Conservation (phyloP, 2,329 filamentous ascomycete genomes). For the Hymenoscyphus scutula region DNA sequence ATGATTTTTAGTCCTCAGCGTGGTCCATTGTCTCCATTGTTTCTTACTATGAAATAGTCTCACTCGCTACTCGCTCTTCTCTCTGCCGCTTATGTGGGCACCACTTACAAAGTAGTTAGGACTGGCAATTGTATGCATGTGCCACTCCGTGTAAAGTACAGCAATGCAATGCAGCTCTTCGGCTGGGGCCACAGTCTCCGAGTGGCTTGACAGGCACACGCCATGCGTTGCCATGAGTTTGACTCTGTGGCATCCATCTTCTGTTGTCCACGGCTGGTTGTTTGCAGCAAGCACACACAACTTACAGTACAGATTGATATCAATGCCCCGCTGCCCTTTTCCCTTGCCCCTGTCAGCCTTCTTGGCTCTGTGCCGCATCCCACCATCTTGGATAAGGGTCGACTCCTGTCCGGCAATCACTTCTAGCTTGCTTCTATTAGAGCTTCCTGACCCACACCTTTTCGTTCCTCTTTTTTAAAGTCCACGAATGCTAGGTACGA, state of each 20-base stretch:
- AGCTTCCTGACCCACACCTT: slow-evolving; percentile 6
- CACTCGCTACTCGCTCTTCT: no score
- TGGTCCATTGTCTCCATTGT: not conserved
- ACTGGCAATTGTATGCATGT: not conserved
- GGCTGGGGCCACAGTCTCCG: slow-evolving; percentile 12
- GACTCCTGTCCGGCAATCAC: slow-evolving; percentile 5
- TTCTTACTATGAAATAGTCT: not conserved
- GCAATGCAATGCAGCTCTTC: slow-evolving; percentile 9
- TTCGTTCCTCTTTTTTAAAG: not conserved
- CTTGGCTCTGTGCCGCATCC: slow-evolving; percentile 8
- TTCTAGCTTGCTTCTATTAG: slow-evolving; percentile 13
- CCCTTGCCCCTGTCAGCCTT: slow-evolving; percentile 6
- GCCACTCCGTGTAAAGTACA: not conserved
- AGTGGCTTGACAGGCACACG: slow-evolving; percentile 28
- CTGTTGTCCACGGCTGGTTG: slow-evolving; percentile 14
- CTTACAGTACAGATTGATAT: slow-evolving; percentile 16
- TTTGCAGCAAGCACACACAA: not conserved
- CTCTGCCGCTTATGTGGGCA: slow-evolving; percentile 1
- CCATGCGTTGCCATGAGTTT: slow-evolving; percentile 17
- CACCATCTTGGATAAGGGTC: slow-evolving; percentile 13
- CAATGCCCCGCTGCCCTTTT: slow-evolving; percentile 12
- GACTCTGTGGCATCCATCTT: slow-evolving; percentile 13
- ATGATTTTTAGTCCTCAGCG: not conserved
- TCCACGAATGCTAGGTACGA: not conserved
- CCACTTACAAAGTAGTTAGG: not conserved